A percentile compares a stretch with the other conserved stretches of the same genome.
phyloP scores from a whole-genome alignment of 2,329 filamentous ascomycete genomes.

The Arthrobotrys musiformis region DNA sequence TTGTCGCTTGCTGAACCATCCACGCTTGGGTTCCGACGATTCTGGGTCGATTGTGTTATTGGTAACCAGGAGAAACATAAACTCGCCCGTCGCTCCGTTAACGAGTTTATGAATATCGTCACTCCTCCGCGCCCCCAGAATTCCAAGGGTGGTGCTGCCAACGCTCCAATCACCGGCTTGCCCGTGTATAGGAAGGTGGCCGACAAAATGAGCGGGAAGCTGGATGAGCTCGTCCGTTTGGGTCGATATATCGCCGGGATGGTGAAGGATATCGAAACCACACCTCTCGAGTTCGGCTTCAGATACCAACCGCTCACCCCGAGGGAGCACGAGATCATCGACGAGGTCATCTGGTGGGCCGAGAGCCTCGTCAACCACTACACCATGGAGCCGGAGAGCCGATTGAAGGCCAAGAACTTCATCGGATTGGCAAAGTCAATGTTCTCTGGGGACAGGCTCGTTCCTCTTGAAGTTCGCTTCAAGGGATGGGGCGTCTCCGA shows the following conservation, averaged over 20 bases:
- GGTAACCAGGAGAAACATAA: background rate
- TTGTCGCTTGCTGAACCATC: background rate
- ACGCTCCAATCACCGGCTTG: background rate
- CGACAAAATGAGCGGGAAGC: background rate
- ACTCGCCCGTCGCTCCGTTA: background rate
- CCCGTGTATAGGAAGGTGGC: background rate
- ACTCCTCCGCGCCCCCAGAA: background rate
- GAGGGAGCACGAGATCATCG: background rate
- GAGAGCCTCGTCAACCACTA: background rate
- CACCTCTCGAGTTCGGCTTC: background rate
- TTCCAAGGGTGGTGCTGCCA: background rate
- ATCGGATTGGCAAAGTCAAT: background rate
- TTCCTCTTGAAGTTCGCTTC: background rate
- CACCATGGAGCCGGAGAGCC: background rate
- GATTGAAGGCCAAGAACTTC: background rate
- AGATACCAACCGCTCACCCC: background rate
- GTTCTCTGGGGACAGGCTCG: constrained; percentile 2
- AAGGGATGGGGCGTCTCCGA: background rate
- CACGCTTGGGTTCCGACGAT: background rate
- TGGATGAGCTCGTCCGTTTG: constrained; percentile 1
- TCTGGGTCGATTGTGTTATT: constrained; percentile 12
- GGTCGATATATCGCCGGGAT: background rate
- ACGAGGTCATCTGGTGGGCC: background rate
- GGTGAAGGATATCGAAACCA: background rate
- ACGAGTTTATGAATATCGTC: constrained; percentile 4